Evolutionary conservation across 2,329 filamentous ascomycete species (phyloP).

Genomic region (Akanthomyces lecanii): DNA sequence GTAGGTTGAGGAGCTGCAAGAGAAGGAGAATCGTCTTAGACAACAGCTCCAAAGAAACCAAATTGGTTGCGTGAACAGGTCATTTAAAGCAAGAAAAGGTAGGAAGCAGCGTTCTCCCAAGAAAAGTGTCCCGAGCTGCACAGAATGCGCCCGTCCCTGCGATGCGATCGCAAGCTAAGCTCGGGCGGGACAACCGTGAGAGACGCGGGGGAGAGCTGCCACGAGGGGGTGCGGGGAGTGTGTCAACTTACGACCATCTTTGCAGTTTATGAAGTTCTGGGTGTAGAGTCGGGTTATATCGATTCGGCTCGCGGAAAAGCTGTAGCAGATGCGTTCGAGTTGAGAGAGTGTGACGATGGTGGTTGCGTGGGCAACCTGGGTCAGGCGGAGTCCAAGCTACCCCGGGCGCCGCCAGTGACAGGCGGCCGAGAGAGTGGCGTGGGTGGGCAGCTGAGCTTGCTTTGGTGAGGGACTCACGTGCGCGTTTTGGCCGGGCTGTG

Average conservation of each 20-base stretch:
- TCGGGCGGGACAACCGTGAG: background rate
- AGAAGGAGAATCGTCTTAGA: conserved; percentile 31
- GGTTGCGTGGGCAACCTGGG: conserved; percentile 18
- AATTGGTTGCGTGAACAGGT: background rate
- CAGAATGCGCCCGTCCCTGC: background rate
- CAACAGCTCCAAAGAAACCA: conserved; percentile 12
- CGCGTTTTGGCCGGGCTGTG: background rate
- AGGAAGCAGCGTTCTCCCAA: no score
- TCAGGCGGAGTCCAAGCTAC: conserved; percentile 1
- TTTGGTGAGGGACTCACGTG: conserved; percentile 4
- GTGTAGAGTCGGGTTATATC: background rate
- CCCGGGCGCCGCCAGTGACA: conserved; percentile 3
- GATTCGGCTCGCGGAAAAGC: background rate
- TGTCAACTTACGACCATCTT: conserved; percentile 12
- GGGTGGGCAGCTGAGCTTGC: conserved; percentile 4
- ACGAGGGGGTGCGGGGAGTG: background rate
- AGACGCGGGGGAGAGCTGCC: background rate
- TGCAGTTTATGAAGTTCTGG: background rate
- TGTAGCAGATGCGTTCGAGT: background rate
- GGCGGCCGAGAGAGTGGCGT: background rate
- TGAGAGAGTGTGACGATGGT: conserved; percentile 10
- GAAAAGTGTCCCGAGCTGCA: no score
- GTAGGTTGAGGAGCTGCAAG: conserved; percentile 58
- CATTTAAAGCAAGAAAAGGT: background rate
- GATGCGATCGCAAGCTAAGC: background rate